Evolutionary conservation across 345 rosid species (phyloP).

Genomic region (Chamaenerion angustifolium): DNA sequence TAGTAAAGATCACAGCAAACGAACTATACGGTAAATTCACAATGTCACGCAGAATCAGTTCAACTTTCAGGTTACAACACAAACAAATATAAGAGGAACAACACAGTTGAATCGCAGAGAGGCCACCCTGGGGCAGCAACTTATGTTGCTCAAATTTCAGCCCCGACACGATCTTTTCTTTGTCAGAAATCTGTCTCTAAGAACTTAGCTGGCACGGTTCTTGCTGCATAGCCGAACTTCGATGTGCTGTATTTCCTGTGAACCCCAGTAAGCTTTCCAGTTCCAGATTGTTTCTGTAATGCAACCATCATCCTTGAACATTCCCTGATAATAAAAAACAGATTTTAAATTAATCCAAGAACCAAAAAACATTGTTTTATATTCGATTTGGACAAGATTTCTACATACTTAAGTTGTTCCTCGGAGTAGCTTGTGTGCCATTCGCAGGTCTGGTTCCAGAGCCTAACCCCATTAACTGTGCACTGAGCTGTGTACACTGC

Average conservation of each 20-base stretch:
- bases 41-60: too few relatives aligned
- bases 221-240: slow-evolving; percentile 66
- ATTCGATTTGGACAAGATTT: background rate
- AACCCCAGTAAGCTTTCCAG: slow-evolving; percentile 73
- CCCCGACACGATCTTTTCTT: background rate
- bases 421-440: slow-evolving; percentile 40
- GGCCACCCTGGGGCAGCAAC: slow-evolving; percentile 25
- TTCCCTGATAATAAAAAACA: slow-evolving; percentile 31
- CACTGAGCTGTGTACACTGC: slow-evolving; percentile 57
- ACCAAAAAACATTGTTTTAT: background rate
- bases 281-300: slow-evolving; percentile 65
- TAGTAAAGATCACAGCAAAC: too few relatives aligned
- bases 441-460: slow-evolving; percentile 47
- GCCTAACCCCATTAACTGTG: slow-evolving; percentile 22
- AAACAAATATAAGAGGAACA: background rate
- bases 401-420: slow-evolving; percentile 27
- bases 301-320: slow-evolving; percentile 70
- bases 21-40: too few relatives aligned
- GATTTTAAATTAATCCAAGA: background rate
- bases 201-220: slow-evolving; percentile 45
- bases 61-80: background rate
- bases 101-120: too few relatives aligned
- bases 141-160: slow-evolving; percentile 32
- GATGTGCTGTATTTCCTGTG: slow-evolving; percentile 71
- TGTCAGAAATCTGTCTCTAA: slow-evolving; percentile 15